These are phyloP conservation scores for Linum tenue DNA, from an alignment of 345 rosid genomes.

Conservation along the genomic window DNA sequence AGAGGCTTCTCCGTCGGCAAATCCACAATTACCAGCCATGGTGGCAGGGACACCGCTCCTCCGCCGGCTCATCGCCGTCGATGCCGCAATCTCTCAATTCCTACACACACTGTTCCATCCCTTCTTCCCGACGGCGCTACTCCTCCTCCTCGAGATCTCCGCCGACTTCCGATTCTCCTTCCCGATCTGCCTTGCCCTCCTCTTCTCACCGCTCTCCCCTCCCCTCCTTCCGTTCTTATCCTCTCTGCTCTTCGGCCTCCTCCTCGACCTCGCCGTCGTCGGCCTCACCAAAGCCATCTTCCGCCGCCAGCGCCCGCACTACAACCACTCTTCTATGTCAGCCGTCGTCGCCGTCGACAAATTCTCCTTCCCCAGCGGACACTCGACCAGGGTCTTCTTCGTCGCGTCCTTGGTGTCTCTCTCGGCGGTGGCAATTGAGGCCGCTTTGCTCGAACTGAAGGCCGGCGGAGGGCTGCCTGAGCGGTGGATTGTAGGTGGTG, in stretches of 20 bases:
- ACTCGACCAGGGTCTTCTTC: constrained; percentile 76
- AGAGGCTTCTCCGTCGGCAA: too few species aligned
- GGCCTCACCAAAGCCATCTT: constrained; percentile 56
- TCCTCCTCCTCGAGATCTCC: constrained; percentile 59
- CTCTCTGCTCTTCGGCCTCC: constrained; percentile 71
- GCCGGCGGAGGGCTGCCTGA: constrained; percentile 4
- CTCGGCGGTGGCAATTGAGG: constrained; percentile 15
- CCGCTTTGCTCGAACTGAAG: constrained; percentile 10
- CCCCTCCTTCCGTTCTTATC: constrained; percentile 34
- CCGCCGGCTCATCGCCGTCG: constrained; percentile 32
- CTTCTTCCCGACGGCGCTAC: constrained; percentile 37
- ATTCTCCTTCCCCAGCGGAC: constrained; percentile 92
- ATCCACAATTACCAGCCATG: neutral
- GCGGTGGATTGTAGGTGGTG: constrained; percentile 12
- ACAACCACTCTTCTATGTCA: constrained; percentile 65
- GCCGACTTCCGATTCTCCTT: constrained; percentile 81
- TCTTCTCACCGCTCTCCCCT: constrained; percentile 34
- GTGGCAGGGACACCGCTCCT: constrained; percentile 12
- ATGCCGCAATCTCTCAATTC: constrained; percentile 39
- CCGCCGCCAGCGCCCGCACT: constrained; percentile 78
- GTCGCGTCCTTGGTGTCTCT: constrained; percentile 50
- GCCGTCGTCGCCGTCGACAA: constrained; percentile 59
- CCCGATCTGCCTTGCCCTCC: constrained; percentile 56
- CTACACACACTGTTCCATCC: constrained; percentile 46
- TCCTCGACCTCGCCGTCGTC: constrained; percentile 60